Conservation (phyloP, 331 rosid species). For the Cydonia oblonga region DNA sequence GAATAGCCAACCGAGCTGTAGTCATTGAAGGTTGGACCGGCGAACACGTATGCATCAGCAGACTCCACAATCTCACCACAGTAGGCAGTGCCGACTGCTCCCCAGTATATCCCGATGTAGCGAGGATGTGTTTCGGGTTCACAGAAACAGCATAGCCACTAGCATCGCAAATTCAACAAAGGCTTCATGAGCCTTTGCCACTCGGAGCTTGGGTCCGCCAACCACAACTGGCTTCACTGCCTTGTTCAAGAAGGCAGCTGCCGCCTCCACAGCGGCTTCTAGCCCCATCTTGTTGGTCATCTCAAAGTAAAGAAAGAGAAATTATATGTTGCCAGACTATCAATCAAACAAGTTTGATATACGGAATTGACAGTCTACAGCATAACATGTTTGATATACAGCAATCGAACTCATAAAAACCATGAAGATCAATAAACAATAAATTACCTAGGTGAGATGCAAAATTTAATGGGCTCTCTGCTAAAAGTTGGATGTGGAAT, state of each 20-base stretch:
- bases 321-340: background rate
- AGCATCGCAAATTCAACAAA: constrained; percentile 33
- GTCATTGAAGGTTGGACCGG: constrained; percentile 37
- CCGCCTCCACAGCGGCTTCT: constrained; percentile 35
- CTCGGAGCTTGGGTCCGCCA: constrained; percentile 42
- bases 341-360: background rate
- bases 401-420: background rate
- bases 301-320: background rate
- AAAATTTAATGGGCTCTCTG: constrained; percentile 35
- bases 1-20: constrained; percentile 49
- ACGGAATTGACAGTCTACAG: background rate
- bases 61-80: constrained; percentile 42
- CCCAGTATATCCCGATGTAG: constrained; percentile 41
- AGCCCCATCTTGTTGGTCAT: constrained; percentile 36
- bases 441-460: constrained; percentile 28
- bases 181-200: constrained; percentile 28
- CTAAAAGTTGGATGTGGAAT: constrained; percentile 29
- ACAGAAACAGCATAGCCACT: constrained; percentile 30
- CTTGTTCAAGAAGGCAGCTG: constrained; percentile 31
- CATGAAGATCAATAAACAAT: background rate
- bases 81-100: constrained; percentile 38
- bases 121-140: constrained; percentile 31
- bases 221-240: constrained; percentile 41
- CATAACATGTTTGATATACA: background rate
- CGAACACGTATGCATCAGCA: constrained; percentile 36